phyloP scores from a whole-genome alignment of 306 rosid genomes.

The barrel medic (Medicago truncatula) region MtrunA17r5.0-ANR NC_053043.1:14686001-14686500 shows the following conservation, averaged over 20 bases:
- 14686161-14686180: neutral
- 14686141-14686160: conserved; percentile 43
- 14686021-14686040: conserved; percentile 38
- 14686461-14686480: neutral
- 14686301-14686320: neutral
- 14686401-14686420: neutral
- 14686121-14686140: conserved; percentile 35
- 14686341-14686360: neutral
- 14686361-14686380: neutral
- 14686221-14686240: conserved; percentile 2
- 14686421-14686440: neutral
- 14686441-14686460: neutral
- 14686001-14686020: conserved; percentile 21
- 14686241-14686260: neutral
- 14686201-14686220: neutral
- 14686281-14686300: conserved; percentile 12
- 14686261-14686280: neutral
- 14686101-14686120: conserved; percentile 30
- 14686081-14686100: conserved; percentile 34
- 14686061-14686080: conserved; percentile 22
- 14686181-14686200: conserved; percentile 6
- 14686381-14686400: neutral
- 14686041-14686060: conserved; percentile 35
- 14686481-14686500: neutral
- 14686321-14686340: neutral